phyloP scores from a whole-genome alignment of 441 rosid species.

The Pelargonium myrrhifolium region DNA sequence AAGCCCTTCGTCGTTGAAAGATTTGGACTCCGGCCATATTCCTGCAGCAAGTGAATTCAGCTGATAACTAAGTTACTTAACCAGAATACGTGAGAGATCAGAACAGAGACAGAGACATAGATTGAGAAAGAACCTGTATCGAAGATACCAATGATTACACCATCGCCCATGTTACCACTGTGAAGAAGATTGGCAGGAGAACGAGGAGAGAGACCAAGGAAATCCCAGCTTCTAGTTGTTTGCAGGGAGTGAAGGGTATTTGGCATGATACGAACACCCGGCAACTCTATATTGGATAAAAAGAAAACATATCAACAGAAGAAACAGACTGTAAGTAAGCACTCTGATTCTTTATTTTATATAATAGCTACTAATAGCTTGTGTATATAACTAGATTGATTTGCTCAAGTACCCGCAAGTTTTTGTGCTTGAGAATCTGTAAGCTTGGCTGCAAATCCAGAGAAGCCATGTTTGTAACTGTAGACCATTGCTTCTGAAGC shows the following conservation, averaged over 20 bases:
- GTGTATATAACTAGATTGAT: neutral
- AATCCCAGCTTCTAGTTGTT: slow-evolving; percentile 63
- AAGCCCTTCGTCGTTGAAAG: slow-evolving; percentile 46
- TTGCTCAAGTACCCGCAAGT: slow-evolving; percentile 35
- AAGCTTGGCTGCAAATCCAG: slow-evolving; percentile 65
- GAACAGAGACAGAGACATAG: neutral
- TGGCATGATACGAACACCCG: slow-evolving; percentile 44
- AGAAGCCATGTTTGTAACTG: slow-evolving; percentile 65
- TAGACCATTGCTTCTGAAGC: slow-evolving; percentile 50
- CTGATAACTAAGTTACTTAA: neutral
- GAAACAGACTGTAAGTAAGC: neutral
- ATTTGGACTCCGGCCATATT: slow-evolving; percentile 61
- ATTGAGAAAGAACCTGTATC: slow-evolving; percentile 42
- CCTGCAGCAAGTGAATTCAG: slow-evolving; percentile 24
- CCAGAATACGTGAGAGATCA: neutral
- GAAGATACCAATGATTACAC: slow-evolving; percentile 47
- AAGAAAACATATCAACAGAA: neutral
- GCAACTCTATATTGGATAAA: slow-evolving; percentile 25
- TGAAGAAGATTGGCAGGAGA: slow-evolving; percentile 31
- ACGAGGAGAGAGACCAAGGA: slow-evolving; percentile 45
- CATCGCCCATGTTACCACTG: slow-evolving; percentile 51
- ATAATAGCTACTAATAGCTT: neutral
- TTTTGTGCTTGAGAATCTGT: slow-evolving; percentile 44
- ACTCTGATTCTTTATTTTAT: neutral
- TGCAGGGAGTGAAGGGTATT: slow-evolving; percentile 41